Base-by-base conservation (phyloP, 345 rosid species). In the Murraya koenigii region DNA sequence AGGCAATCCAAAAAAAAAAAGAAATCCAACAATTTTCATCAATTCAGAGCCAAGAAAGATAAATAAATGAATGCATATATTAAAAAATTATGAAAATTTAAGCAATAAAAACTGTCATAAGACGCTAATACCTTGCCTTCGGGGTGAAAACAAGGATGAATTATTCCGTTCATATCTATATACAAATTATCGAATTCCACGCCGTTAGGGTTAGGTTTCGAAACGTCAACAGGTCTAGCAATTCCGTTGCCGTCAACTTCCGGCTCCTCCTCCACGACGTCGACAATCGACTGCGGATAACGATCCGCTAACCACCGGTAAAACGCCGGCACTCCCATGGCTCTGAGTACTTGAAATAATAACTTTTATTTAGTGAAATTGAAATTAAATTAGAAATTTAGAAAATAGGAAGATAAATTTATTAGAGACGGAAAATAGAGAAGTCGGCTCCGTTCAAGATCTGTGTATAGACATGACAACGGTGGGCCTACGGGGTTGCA, bases 251-350 rank as follows among this genome's bases (percentile, higher is more conserved):
- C 79, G 56, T 84, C 82, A 56, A 78, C 85, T 66, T 75, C 58
- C 10, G 91, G 88, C 80, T 92, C 93, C 58, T 91, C 98, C 82
- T 94, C 99, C 47, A 93, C 81, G 15, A 90, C 97, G 80, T 97
- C 97, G 77, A 63, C 83, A 67, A 97, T 91, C 2, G 98, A 82
- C 83, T 76, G 90, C 11, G 97, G 94, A 80, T 93, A 97, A 35
- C 98, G 92, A 87, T 97, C 98, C 23, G 96, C 97, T 26, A 97
- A 93, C 98, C 97, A 94, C 87, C 90, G 80, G 88, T 93, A 94
- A 75, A 97, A 97, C 76, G 98, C 97, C 4, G 99, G 99, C 6
- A 97, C 98, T 28, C 99, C 99, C 99, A 97, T 97, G 77, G 33
- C 25, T 41, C 13, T 26, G 32, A 26, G 19, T 73, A 55, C 55